A percentile compares a stretch with the other conserved stretches of the same genome.
These are phyloP conservation scores for Fusarium staphyleae DNA, from an alignment of 2,329 filamentous ascomycete species.

Conservation along the genomic window DNA sequence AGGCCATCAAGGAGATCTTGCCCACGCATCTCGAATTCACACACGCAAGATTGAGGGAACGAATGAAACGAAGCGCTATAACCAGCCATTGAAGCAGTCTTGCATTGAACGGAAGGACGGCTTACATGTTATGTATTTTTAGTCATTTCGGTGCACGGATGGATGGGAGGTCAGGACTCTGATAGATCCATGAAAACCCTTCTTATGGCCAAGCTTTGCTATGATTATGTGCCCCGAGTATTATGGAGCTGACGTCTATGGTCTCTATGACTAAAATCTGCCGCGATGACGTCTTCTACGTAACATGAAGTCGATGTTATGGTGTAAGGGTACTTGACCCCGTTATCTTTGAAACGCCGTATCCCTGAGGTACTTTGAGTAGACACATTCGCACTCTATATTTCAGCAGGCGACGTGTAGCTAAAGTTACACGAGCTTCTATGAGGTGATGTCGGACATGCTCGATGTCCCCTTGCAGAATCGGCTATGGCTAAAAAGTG, in stretches of 20 bases:
- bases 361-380: too few species aligned
- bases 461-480: background rate
- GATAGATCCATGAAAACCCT: conserved; percentile 8
- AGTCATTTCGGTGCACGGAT: conserved; percentile 9
- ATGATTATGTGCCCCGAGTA: too few species aligned
- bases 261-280: too few species aligned
- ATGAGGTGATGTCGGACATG: background rate
- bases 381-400: too few species aligned
- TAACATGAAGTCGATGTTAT: too few species aligned
- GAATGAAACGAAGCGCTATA: conserved; percentile 6
- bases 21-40: conserved; percentile 7
- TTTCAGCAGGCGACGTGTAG: background rate
- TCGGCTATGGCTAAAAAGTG: conserved; percentile 3
- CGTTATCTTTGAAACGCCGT: too few species aligned
- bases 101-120: conserved; percentile 6
- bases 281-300: too few species aligned
- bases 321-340: too few species aligned
- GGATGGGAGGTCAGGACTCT: background rate
- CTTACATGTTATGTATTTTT: conserved; percentile 25
- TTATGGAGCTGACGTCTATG: too few species aligned
- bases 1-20: background rate
- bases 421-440: background rate
- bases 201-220: too few species aligned
- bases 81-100: conserved; percentile 7
- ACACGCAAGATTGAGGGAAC: background rate